phyloP scores from a whole-genome alignment of 176 grass and related monocot genomes.

The Oryza punctata region DNA sequence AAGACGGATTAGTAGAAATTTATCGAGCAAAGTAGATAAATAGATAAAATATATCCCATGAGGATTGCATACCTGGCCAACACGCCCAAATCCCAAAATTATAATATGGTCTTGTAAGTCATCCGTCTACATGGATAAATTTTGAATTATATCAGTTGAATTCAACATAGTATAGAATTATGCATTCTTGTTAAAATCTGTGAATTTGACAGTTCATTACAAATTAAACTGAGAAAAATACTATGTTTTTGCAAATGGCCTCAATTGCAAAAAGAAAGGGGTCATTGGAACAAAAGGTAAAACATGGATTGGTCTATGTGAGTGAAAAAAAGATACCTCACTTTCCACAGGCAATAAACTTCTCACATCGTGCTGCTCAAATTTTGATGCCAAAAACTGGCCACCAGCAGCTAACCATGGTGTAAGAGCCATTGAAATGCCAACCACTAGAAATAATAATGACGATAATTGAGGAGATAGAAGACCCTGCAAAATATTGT shows the following conservation, averaged over 20 bases:
- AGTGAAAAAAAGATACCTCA: conserved; percentile 66
- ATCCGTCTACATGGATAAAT: conserved; percentile 73
- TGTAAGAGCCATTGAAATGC: conserved; percentile 97
- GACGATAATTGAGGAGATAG: conserved; percentile 86
- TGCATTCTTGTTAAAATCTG: conserved; percentile 4
- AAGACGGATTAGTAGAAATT: conserved; percentile 21
- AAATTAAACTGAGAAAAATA: conserved; percentile 27
- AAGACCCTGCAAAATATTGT: conserved; percentile 70
- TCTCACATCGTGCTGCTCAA: conserved; percentile 97
- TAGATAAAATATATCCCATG: background rate
- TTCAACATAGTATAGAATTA: conserved; percentile 12
- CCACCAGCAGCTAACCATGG: conserved; percentile 95
- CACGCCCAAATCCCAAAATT: conserved; percentile 96
- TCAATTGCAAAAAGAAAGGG: background rate
- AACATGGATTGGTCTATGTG: background rate
- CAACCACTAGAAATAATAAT: conserved; percentile 92
- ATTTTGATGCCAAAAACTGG: conserved; percentile 91
- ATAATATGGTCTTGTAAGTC: conserved; percentile 99
- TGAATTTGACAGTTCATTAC: background rate
- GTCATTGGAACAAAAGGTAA: background rate
- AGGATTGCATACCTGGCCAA: conserved; percentile 80
- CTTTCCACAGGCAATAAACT: conserved; percentile 95
- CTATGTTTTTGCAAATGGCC: background rate
- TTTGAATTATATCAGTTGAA: background rate
- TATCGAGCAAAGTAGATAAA: conserved; percentile 5